These are phyloP conservation scores for Leccinum incarnatum DNA, from an alignment of 768 basidiomycete species.

Conservation along the genomic window DNA sequence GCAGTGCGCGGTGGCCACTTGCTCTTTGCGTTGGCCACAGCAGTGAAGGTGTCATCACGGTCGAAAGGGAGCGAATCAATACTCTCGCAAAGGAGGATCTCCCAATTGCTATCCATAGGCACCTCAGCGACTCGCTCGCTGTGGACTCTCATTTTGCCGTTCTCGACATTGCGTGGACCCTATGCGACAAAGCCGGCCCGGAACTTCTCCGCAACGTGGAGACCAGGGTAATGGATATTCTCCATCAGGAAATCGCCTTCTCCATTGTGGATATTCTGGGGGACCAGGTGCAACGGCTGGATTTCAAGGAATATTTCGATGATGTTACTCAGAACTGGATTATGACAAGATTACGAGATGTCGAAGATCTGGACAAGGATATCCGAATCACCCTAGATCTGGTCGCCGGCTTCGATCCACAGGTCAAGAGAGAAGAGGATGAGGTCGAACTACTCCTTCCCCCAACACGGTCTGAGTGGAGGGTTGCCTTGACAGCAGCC, in stretches of 20 bases:
- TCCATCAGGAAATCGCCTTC: constrained; percentile 78
- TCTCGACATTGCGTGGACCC: constrained; percentile 60
- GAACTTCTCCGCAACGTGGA: constrained; percentile 58
- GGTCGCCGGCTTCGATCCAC: constrained; percentile 66
- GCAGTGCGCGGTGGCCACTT: constrained; percentile 78
- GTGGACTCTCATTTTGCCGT: constrained; percentile 55
- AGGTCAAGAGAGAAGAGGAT: constrained; percentile 75
- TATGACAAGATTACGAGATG: constrained; percentile 51
- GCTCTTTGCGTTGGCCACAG: constrained; percentile 49
- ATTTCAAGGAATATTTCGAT: constrained; percentile 56
- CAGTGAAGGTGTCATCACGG: constrained; percentile 50
- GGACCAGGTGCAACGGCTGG: constrained; percentile 55
- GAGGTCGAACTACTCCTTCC: constrained; percentile 57
- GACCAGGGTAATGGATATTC: constrained; percentile 54
- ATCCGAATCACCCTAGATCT: constrained; percentile 61
- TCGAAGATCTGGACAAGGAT: constrained; percentile 55
- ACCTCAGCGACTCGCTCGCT: constrained; percentile 42
- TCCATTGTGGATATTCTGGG: constrained; percentile 72
- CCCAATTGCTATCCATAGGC: constrained; percentile 55
- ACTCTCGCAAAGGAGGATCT: constrained; percentile 63
- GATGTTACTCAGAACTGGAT: constrained; percentile 63
- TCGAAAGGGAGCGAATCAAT: constrained; percentile 78
- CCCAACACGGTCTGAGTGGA: constrained; percentile 59
- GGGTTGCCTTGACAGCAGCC: constrained; percentile 55
- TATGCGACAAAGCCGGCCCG: constrained; percentile 59